Evolutionary conservation across 768 basidiomycete species (phyloP).

Genomic region (Pisolithus tinctorius): DNA sequence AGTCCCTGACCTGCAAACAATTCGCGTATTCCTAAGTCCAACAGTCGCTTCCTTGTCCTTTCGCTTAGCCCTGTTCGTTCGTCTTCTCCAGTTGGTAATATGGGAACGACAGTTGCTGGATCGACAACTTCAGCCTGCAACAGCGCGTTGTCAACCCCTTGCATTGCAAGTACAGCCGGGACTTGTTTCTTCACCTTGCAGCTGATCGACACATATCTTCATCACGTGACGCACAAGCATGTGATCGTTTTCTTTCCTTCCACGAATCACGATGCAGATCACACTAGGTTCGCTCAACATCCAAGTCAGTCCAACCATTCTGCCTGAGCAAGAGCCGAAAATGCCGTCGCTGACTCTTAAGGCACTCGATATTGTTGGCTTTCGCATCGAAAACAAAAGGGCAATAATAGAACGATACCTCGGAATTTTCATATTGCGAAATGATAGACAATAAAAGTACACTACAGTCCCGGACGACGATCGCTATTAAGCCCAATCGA

Average conservation of each 20-base stretch:
- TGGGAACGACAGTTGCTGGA: slow-evolving; percentile 39
- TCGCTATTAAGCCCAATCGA: not conserved
- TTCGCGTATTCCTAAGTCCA: slow-evolving; percentile 72
- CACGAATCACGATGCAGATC: no score
- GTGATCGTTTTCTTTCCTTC: no score
- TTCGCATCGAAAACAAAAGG: no score
- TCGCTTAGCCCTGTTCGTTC: slow-evolving; percentile 47
- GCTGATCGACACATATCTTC: no score
- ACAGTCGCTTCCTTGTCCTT: slow-evolving; percentile 55
- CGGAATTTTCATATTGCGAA: not conserved
- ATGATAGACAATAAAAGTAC: not conserved
- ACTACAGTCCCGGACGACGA: no score
- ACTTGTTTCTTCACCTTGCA: no score
- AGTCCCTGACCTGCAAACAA: slow-evolving; percentile 74
- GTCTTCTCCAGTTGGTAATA: slow-evolving; percentile 33
- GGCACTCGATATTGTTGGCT: no score
- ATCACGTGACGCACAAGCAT: slow-evolving; percentile 7
- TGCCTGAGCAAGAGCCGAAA: no score
- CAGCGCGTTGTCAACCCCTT: slow-evolving; percentile 73
- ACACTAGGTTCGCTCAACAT: no score
- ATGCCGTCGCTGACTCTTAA: no score
- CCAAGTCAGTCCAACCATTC: no score
- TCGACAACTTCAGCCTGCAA: slow-evolving; percentile 64
- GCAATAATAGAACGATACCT: no score
- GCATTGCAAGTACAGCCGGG: slow-evolving; percentile 52